Conservation (phyloP, 495 filamentous ascomycete species). For the Podospora appendiculata region DNA sequence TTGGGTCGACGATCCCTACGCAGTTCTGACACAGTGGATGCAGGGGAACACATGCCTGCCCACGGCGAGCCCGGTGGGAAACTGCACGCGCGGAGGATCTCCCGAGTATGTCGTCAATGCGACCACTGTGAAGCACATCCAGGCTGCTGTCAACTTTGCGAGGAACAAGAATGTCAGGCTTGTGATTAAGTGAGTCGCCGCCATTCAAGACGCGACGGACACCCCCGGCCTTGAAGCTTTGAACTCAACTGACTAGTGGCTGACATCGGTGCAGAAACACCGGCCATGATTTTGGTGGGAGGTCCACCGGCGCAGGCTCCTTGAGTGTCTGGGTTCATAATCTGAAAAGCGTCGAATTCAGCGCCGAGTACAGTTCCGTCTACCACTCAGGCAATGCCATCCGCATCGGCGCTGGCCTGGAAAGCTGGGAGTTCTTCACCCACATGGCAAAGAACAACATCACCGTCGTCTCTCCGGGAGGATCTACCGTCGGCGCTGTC, state of each 20-base stretch:
- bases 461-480: neutral
- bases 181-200: conserved; percentile 50
- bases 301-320: conserved; percentile 45
- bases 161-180: conserved; percentile 50
- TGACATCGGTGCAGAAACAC: conserved; percentile 35
- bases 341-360: neutral
- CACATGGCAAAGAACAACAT: neutral
- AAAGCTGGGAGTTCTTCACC: neutral
- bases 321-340: conserved; percentile 36
- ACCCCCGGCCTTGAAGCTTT: conserved; percentile 9
- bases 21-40: conserved; percentile 28
- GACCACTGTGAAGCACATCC: conserved; percentile 46
- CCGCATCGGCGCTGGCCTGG: neutral
- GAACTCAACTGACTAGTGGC: neutral
- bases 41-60: conserved; percentile 29
- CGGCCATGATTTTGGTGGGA: conserved; percentile 58
- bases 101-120: conserved; percentile 54
- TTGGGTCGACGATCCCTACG: conserved; percentile 29
- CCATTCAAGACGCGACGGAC: conserved; percentile 9
- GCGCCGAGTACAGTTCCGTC: neutral
- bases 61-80: conserved; percentile 17
- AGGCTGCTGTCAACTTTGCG: conserved; percentile 55
- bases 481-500: neutral
- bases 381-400: neutral
- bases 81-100: conserved; percentile 49